Conservation (phyloP, 1,284 basidiomycete genomes). For the Cronartium ribicola region DNA sequence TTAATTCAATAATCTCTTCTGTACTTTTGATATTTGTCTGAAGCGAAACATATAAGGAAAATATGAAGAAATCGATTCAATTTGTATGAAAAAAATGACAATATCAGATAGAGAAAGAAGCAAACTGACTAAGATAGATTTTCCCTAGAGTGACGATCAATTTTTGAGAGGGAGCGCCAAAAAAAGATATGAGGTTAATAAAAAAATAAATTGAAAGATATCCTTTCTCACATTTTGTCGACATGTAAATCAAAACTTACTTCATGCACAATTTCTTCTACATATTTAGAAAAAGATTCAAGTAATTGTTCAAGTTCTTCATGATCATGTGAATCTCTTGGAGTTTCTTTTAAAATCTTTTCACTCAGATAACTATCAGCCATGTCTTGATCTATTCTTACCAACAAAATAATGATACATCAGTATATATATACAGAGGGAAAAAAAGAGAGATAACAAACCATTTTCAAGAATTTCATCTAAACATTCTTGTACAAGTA, state of each 20-base stretch:
- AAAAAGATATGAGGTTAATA: neutral
- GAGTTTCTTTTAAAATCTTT: constrained; percentile 60
- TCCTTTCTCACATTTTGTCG: neutral
- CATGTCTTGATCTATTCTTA: constrained; percentile 74
- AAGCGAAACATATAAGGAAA: too few species aligned
- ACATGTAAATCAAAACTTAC: constrained; percentile 53
- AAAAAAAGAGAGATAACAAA: constrained; percentile 50
- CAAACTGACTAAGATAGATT: constrained; percentile 20
- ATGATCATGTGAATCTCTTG: constrained; percentile 68
- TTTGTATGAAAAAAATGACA: neutral
- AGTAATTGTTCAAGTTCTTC: constrained; percentile 88
- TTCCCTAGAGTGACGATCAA: too few species aligned
- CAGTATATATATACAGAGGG: neutral
- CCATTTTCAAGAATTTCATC: constrained; percentile 87
- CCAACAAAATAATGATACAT: neutral
- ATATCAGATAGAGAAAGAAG: neutral
- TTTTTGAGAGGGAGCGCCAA: too few species aligned
- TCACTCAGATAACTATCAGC: constrained; percentile 85
- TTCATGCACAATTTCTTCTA: constrained; percentile 90
- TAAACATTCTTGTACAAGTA: constrained; percentile 76
- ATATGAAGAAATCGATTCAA: too few species aligned
- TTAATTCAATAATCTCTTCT: constrained; percentile 94
- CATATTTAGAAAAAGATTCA: constrained; percentile 90
- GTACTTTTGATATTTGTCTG: constrained; percentile 89
- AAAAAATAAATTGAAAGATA: neutral